Evolutionary conservation across 2,329 filamentous ascomycete genomes (phyloP).

Genomic region (Penicillium sp.): DNA sequence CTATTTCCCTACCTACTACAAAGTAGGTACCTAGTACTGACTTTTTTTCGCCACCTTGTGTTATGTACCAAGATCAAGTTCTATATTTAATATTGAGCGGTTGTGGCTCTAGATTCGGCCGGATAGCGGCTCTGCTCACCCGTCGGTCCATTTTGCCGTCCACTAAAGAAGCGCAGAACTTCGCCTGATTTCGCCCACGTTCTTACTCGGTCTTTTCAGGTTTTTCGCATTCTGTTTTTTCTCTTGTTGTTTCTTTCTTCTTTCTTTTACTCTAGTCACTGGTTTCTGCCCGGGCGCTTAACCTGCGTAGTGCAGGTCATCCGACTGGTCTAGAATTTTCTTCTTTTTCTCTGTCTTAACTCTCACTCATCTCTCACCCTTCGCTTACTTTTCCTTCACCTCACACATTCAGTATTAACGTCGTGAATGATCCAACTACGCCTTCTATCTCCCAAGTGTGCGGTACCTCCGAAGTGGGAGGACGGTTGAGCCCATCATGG

Average conservation of each 20-base stretch:
- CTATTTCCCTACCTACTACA: too few species aligned
- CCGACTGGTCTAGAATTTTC: too few species aligned
- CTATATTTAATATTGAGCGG: neutral
- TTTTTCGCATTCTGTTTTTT: neutral
- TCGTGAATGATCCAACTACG: conserved; percentile 2
- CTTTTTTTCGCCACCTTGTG: neutral
- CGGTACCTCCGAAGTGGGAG: conserved; percentile 7
- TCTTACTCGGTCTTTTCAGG: neutral
- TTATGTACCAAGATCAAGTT: neutral
- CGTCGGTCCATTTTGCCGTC: conserved; percentile 15
- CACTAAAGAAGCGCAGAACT: conserved; percentile 3
- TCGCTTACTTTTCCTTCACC: neutral
- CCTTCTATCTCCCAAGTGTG: neutral
- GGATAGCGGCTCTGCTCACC: conserved; percentile 10
- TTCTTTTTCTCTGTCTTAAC: too few species aligned
- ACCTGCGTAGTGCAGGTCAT: neutral
- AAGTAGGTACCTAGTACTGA: too few species aligned
- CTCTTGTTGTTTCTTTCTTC: too few species aligned
- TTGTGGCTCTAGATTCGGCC: conserved; percentile 2
- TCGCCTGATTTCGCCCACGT: neutral
- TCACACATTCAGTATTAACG: neutral
- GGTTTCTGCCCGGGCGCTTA: neutral
- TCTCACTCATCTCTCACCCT: neutral
- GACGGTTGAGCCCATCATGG: conserved; percentile 12
- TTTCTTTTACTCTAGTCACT: neutral